Percentiles rank a stretch among this genome's conserved stretches.
Evolutionary conservation across 768 basidiomycete genomes (phyloP).

Genomic region (Peribolospora baueri): DNA sequence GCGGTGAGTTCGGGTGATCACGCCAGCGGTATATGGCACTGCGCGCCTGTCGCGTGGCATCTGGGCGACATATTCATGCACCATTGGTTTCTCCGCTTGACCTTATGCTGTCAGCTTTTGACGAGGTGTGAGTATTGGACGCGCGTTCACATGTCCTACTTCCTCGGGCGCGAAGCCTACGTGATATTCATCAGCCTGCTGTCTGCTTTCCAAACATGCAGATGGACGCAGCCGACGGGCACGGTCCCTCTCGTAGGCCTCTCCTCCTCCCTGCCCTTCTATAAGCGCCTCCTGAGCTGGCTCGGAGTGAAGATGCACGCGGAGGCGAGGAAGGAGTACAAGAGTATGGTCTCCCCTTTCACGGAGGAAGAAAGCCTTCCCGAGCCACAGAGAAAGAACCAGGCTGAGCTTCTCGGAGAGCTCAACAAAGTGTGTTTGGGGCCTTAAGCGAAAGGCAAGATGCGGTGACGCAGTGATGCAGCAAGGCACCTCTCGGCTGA

Average conservation of each 20-base stretch:
- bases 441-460: too few species aligned
- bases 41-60: neutral
- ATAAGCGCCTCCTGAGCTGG: slow-evolving; percentile 10
- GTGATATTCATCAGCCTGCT: too few species aligned
- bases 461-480: too few species aligned
- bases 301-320: slow-evolving; percentile 14
- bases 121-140: slow-evolving; percentile 8
- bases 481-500: too few species aligned
- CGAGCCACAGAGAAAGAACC: slow-evolving; percentile 13
- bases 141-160: too few species aligned
- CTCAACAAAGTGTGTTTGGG: slow-evolving; percentile 7
- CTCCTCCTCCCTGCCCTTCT: slow-evolving; percentile 11
- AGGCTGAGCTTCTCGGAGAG: slow-evolving; percentile 9
- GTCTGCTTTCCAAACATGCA: too few species aligned
- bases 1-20: slow-evolving; percentile 1
- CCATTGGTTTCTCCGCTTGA: too few species aligned
- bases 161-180: too few species aligned
- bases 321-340: slow-evolving; percentile 15
- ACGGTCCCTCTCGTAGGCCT: slow-evolving; percentile 13
- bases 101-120: slow-evolving; percentile 2
- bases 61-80: neutral
- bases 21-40: neutral
- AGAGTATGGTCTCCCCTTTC: slow-evolving; percentile 12
- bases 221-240: slow-evolving; percentile 12
- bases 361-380: slow-evolving; percentile 7